These are phyloP conservation scores for Piper longum DNA, from an alignment of 164 flowering plant species.

Conservation along the genomic window DNA sequence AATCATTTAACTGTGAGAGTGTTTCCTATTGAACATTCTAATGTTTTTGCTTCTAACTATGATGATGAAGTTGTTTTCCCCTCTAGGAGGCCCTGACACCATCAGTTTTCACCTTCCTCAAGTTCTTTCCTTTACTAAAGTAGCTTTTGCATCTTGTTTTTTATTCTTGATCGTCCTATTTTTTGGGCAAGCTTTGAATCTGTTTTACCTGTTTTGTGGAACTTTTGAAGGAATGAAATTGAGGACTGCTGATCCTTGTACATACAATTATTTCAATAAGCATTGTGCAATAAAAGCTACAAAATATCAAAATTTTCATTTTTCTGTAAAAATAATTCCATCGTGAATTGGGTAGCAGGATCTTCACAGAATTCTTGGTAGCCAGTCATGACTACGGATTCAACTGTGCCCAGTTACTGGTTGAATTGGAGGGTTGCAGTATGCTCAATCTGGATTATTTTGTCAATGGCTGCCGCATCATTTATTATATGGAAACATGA, in stretches of 20 bases:
- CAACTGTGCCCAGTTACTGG: slow-evolving; percentile 66
- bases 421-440: slow-evolving; percentile 67
- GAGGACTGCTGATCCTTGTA: neutral
- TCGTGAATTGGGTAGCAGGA: slow-evolving; percentile 52
- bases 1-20: too few relatives aligned
- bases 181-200: too few relatives aligned
- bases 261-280: neutral
- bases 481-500: slow-evolving; percentile 52
- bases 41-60: too few relatives aligned
- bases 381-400: slow-evolving; percentile 45
- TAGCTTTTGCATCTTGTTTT: too few relatives aligned
- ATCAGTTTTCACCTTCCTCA: too few relatives aligned
- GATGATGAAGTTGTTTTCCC: too few relatives aligned
- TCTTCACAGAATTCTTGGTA: slow-evolving; percentile 43
- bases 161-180: too few relatives aligned
- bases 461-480: slow-evolving; percentile 27
- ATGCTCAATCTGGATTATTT: slow-evolving; percentile 48
- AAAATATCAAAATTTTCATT: neutral
- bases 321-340: slow-evolving; percentile 3
- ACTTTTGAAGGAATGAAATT: neutral
- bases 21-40: too few relatives aligned
- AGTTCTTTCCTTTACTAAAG: too few relatives aligned
- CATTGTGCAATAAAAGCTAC: neutral
- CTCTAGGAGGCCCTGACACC: too few relatives aligned
- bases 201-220: neutral